Percentiles rank a stretch among this genome's conserved stretches.
Conservation (phyloP, 306 rosid genomes). For the Carpinus viminea region DNA sequence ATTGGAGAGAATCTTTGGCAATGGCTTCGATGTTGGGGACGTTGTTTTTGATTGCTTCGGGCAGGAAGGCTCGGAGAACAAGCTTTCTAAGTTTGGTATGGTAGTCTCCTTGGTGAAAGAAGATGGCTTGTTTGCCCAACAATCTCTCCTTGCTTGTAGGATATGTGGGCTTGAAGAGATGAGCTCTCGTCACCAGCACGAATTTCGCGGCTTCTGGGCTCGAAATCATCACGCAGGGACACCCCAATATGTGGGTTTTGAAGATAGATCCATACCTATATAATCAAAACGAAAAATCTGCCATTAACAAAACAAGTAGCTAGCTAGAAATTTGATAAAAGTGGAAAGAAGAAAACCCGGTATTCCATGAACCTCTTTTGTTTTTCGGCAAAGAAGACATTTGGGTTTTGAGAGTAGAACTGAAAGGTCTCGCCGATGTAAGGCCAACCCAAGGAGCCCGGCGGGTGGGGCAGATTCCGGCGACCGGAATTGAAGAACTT, state of each 20-base stretch:
- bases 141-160: conserved; percentile 96
- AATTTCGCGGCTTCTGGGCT: conserved; percentile 90
- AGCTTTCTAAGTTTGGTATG: conserved; percentile 82
- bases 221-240: conserved; percentile 94
- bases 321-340: not conserved
- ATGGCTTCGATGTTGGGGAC: conserved; percentile 67
- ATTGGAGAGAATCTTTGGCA: conserved; percentile 56
- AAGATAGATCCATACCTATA: conserved; percentile 85
- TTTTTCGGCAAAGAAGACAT: conserved; percentile 77
- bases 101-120: conserved; percentile 91
- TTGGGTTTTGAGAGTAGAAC: conserved; percentile 95
- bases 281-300: not conserved
- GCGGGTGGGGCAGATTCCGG: conserved; percentile 62
- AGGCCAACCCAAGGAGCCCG: conserved; percentile 87
- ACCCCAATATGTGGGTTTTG: conserved; percentile 96
- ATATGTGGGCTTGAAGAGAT: conserved; percentile 90
- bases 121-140: conserved; percentile 92
- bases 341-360: not conserved
- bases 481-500: conserved; percentile 33
- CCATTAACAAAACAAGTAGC: not conserved
- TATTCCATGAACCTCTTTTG: conserved; percentile 45
- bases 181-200: conserved; percentile 67
- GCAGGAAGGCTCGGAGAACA: conserved; percentile 88
- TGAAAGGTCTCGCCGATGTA: conserved; percentile 90
- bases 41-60: conserved; percentile 54